phyloP scores from a whole-genome alignment of 2,329 filamentous ascomycete genomes.

The Paecilomyces niveus region DNA sequence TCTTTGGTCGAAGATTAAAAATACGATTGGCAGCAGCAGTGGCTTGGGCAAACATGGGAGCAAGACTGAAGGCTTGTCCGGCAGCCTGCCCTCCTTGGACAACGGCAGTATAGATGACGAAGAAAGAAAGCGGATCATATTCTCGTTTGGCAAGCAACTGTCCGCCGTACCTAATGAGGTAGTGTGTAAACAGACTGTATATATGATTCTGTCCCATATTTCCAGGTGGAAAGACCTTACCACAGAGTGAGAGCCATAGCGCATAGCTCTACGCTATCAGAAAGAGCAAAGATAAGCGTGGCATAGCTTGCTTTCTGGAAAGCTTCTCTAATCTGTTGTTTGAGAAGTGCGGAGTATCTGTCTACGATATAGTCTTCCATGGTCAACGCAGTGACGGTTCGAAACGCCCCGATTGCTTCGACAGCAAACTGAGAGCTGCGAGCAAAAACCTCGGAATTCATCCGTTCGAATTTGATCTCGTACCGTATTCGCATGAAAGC shows the following conservation, averaged over 20 bases:
- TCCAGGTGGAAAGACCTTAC: slow-evolving; percentile 24
- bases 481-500: slow-evolving; percentile 53
- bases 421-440: slow-evolving; percentile 68
- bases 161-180: slow-evolving; percentile 54
- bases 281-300: slow-evolving; percentile 61
- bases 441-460: slow-evolving; percentile 61
- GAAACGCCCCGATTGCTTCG: slow-evolving; percentile 66
- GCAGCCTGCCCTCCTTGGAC: slow-evolving; percentile 62
- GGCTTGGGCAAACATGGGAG: slow-evolving; percentile 45
- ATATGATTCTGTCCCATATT: neutral
- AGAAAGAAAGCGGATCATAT: slow-evolving; percentile 42
- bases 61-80: slow-evolving; percentile 61
- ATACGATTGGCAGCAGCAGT: slow-evolving; percentile 32
- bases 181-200: slow-evolving; percentile 23
- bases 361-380: slow-evolving; percentile 59
- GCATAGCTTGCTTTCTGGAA: slow-evolving; percentile 56
- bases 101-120: slow-evolving; percentile 57
- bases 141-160: slow-evolving; percentile 49
- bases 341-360: slow-evolving; percentile 55
- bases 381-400: slow-evolving; percentile 63
- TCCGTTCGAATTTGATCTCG: slow-evolving; percentile 60
- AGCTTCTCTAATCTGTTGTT: slow-evolving; percentile 52
- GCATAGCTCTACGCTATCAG: slow-evolving; percentile 58
- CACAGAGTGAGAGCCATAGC: slow-evolving; percentile 58
- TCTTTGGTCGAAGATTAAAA: slow-evolving; percentile 16